A percentile compares a stretch with the other conserved stretches of the same genome.
Conservation (phyloP, 2,329 filamentous ascomycete genomes). For the Colletotrichum sp. region DNA sequence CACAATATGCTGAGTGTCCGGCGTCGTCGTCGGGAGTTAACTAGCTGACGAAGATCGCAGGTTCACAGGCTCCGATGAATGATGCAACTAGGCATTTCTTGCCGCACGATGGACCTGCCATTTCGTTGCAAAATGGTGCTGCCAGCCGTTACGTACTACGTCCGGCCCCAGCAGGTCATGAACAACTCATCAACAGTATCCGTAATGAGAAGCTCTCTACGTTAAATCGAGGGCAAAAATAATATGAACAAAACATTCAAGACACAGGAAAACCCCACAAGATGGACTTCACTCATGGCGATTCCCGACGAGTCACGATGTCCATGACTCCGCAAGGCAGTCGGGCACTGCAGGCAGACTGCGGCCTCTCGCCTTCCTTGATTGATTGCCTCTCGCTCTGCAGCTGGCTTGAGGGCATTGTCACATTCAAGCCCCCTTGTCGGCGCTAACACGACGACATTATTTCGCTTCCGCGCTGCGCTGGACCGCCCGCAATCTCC, state of each 20-base stretch:
- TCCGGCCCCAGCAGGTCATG: background rate
- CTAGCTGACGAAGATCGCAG: background rate
- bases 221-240: background rate
- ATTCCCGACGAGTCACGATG: background rate
- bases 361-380: background rate
- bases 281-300: background rate
- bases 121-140: background rate
- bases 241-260: constrained; percentile 1
- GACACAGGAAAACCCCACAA: background rate
- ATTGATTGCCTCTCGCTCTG: background rate
- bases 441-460: background rate
- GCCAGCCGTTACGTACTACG: background rate
- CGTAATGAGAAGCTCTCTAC: background rate
- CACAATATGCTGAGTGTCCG: background rate
- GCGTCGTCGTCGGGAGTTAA: background rate
- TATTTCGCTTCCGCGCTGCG: constrained; percentile 16
- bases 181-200: background rate
- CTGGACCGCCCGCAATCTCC: constrained; percentile 16
- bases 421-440: background rate
- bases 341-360: background rate
- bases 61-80: background rate
- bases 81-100: background rate
- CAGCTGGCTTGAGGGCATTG: background rate
- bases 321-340: background rate
- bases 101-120: background rate